These are phyloP conservation scores for Diatrype stigma DNA, from an alignment of 2,329 filamentous ascomycete genomes.

Conservation along the genomic window DNA sequence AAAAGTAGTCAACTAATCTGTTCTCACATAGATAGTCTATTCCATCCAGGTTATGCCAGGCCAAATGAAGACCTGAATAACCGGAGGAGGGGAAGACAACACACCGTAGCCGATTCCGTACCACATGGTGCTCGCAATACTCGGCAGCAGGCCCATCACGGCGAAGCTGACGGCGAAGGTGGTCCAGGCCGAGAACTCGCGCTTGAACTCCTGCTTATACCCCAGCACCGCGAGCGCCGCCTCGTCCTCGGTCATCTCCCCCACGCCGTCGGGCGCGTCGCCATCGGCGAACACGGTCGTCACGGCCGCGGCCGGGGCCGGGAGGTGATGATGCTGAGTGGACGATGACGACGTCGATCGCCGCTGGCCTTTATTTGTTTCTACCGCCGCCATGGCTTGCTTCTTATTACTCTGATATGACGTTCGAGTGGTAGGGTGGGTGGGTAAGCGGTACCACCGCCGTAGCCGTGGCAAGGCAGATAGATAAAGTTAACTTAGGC, in stretches of 20 bases:
- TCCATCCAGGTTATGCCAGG: slow-evolving; percentile 26
- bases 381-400: neutral
- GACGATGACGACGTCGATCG: neutral
- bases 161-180: slow-evolving; percentile 73
- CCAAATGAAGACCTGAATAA: neutral
- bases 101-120: slow-evolving; percentile 57
- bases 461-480: too few species aligned
- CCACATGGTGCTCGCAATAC: slow-evolving; percentile 66
- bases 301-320: slow-evolving; percentile 15
- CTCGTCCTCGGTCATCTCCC: slow-evolving; percentile 45
- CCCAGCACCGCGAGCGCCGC: slow-evolving; percentile 59
- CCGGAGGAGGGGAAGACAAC: neutral
- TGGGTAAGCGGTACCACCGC: too few species aligned
- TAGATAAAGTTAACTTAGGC: too few species aligned
- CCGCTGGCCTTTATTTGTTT: neutral
- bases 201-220: slow-evolving; percentile 48
- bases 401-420: too few species aligned
- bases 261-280: slow-evolving; percentile 22
- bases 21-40: slow-evolving; percentile 40
- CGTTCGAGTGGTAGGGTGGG: too few species aligned
- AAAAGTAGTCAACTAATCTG: slow-evolving; percentile 23
- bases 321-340: too few species aligned
- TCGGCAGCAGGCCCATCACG: slow-evolving; percentile 66
- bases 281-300: slow-evolving; percentile 23
- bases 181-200: slow-evolving; percentile 70